These are phyloP conservation scores for Achlya hypogyna DNA, from an alignment of 352 stramenopile species.

Conservation along the genomic window DNA sequence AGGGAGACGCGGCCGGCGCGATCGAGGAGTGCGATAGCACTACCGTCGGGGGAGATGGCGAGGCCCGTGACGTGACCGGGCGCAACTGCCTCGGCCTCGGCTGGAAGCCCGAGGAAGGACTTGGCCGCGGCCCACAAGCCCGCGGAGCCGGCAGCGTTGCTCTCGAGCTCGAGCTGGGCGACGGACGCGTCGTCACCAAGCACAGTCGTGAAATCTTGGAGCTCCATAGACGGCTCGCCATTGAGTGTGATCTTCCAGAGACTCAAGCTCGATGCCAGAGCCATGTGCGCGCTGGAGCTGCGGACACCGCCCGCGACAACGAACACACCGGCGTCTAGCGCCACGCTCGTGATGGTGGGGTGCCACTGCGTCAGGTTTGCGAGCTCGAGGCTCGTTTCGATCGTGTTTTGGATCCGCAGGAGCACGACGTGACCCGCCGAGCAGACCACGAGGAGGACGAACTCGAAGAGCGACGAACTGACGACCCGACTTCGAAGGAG, in stretches of 20 bases:
- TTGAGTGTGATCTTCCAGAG: constrained; percentile 13
- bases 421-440: neutral
- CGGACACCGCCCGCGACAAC: constrained; percentile 15
- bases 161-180: neutral
- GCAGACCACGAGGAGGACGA: constrained; percentile 11
- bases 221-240: neutral
- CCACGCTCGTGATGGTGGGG: neutral
- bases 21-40: neutral
- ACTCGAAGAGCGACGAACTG: constrained; percentile 10
- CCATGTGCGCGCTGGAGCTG: constrained; percentile 3
- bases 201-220: constrained; percentile 15
- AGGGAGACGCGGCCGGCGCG: constrained; percentile 6
- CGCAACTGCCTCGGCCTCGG: neutral
- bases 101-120: neutral
- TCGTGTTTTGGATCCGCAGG: constrained; percentile 6
- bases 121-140: neutral
- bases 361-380: constrained; percentile 12
- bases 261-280: constrained; percentile 10
- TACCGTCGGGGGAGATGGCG: neutral
- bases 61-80: neutral
- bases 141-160: neutral
- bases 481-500: constrained; percentile 1
- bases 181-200: constrained; percentile 2
- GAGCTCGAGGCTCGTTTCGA: neutral
- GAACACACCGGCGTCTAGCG: constrained; percentile 1